Percentiles rank a stretch among this genome's conserved stretches.
These are phyloP conservation scores for Citeromyces matritensis DNA, from an alignment of 805 yeast species.

Conservation along the genomic window DNA sequence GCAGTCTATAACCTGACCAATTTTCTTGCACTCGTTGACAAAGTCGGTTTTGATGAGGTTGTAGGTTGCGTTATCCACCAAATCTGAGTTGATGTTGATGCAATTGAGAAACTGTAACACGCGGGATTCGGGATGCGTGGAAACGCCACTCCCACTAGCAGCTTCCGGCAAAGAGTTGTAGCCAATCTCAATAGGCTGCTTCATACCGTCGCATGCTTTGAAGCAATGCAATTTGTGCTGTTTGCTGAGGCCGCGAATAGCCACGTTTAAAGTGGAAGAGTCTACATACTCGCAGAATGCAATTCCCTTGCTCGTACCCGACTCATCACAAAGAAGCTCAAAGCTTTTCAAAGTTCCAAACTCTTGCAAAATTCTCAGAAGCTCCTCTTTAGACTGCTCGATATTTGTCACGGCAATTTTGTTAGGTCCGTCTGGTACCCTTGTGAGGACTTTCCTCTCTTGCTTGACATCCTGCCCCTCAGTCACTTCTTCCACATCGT, in stretches of 20 bases:
- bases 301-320: conserved; percentile 32
- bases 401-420: conserved; percentile 27
- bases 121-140: conserved; percentile 13
- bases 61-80: conserved; percentile 31
- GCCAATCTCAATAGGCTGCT: conserved; percentile 13
- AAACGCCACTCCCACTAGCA: neutral
- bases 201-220: conserved; percentile 19
- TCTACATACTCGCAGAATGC: conserved; percentile 34
- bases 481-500: no score
- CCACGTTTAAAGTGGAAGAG: conserved; percentile 8
- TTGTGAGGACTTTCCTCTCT: conserved; percentile 2
- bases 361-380: conserved; percentile 11
- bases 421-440: conserved; percentile 24
- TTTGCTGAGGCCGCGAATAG: conserved; percentile 8
- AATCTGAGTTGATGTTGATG: conserved; percentile 42
- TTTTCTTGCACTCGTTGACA: conserved; percentile 25
- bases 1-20: conserved; percentile 36
- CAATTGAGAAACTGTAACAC: conserved; percentile 57
- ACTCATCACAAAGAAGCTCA: conserved; percentile 28
- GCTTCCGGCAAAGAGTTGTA: conserved; percentile 11
- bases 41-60: conserved; percentile 39
- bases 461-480: no score
- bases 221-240: conserved; percentile 13
- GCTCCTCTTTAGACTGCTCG: no score
- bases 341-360: conserved; percentile 24